These are phyloP conservation scores for Breviolum minutum DNA, from an alignment of 73 alveolate genomes.

Conservation along the genomic window DNA sequence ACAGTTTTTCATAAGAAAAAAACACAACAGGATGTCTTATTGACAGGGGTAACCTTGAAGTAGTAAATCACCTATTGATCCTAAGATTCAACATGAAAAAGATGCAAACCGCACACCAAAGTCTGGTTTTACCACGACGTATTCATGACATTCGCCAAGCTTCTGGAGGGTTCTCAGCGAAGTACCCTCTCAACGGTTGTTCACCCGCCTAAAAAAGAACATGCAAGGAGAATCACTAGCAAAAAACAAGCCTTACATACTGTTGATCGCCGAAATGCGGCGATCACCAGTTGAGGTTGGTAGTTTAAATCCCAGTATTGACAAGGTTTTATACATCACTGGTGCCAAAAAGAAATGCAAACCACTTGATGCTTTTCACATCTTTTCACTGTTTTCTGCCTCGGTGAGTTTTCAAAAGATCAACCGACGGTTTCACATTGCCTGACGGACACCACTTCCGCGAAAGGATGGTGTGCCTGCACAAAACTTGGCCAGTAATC, in stretches of 20 bases:
- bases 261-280: too few relatives aligned
- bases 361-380: too few relatives aligned
- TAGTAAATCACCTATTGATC: too few relatives aligned
- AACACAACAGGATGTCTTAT: neutral
- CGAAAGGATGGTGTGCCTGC: conserved; percentile 84
- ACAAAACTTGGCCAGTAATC: neutral
- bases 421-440: neutral
- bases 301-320: neutral
- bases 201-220: neutral
- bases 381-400: too few relatives aligned
- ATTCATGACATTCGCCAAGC: neutral
- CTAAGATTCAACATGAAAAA: neutral
- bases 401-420: too few relatives aligned
- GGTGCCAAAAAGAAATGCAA: too few relatives aligned
- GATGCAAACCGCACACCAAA: neutral
- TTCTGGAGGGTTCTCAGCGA: conserved; percentile 11
- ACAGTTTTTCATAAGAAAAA: too few relatives aligned
- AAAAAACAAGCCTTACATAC: too few relatives aligned
- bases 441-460: conserved; percentile 57
- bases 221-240: neutral
- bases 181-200: conserved; percentile 12
- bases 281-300: neutral
- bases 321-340: too few relatives aligned
- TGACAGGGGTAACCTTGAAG: neutral
- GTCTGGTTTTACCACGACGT: neutral